Percentiles rank a stretch among this genome's conserved stretches.
Conservation (phyloP, 441 rosid genomes). For the Euphorbia celastroides region DNA sequence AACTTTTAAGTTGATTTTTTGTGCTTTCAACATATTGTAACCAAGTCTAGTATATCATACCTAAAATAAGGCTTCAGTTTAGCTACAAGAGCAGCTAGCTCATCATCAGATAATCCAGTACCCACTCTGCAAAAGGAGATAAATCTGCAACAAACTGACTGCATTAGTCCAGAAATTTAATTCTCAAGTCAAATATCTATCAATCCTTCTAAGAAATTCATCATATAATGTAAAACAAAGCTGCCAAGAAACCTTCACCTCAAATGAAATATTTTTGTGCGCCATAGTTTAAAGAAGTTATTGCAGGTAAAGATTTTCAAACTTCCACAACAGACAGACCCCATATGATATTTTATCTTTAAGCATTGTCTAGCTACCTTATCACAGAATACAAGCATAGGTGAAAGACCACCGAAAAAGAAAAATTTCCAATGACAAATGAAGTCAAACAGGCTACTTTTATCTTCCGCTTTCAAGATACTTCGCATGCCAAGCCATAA, state of each 20-base stretch:
- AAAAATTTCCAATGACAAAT: no score
- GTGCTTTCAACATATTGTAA: background rate
- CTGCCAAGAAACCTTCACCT: background rate
- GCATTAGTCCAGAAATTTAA: background rate
- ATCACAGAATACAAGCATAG: background rate
- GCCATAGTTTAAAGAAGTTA: background rate
- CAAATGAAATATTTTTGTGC: background rate
- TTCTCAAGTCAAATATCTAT: background rate
- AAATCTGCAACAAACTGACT: constrained; percentile 54
- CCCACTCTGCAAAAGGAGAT: constrained; percentile 97
- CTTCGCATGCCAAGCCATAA: background rate
- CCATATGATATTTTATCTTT: background rate
- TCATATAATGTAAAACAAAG: background rate
- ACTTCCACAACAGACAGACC: background rate
- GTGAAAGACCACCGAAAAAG: no score
- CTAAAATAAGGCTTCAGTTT: constrained; percentile 95
- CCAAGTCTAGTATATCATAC: constrained; percentile 27
- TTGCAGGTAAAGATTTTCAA: background rate
- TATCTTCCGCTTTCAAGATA: background rate
- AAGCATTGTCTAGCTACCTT: background rate
- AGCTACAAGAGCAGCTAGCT: constrained; percentile 68
- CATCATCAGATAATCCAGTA: constrained; percentile 86
- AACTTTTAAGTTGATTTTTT: background rate
- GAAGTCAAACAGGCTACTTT: no score
- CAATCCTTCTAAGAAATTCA: background rate